phyloP scores from a whole-genome alignment of 345 rosid species.

The Ricinus communis region DNA sequence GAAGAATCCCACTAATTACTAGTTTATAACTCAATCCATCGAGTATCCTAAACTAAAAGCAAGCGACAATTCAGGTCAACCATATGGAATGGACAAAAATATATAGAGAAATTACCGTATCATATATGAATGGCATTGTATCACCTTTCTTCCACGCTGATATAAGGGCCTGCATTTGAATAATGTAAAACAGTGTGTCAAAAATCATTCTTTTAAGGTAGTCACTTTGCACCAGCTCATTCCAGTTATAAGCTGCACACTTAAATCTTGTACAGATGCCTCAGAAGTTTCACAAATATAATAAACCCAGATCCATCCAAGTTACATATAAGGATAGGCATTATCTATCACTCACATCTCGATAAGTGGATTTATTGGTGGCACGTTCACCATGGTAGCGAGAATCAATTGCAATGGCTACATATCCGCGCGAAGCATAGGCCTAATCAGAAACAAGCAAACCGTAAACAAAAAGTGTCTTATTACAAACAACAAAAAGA shows the following conservation, averaged over 20 bases:
- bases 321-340: background rate
- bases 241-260: background rate
- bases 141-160: conserved; percentile 83
- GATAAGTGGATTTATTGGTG: conserved; percentile 51
- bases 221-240: background rate
- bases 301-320: background rate
- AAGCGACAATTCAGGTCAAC: background rate
- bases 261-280: no score
- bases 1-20: background rate
- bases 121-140: conserved; percentile 90
- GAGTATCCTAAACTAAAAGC: background rate
- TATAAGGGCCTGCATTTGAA: conserved; percentile 69
- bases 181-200: background rate
- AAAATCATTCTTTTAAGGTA: background rate
- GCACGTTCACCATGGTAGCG: conserved; percentile 95
- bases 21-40: background rate
- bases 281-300: background rate
- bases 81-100: background rate
- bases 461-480: background rate
- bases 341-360: conserved; percentile 44
- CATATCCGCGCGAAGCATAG: conserved; percentile 85
- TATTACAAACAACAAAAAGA: background rate
- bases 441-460: conserved; percentile 43
- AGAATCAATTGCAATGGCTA: conserved; percentile 80
- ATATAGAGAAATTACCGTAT: conserved; percentile 47